Base-by-base conservation (phyloP, 768 basidiomycete genomes). In the Galerina marginata region DNA sequence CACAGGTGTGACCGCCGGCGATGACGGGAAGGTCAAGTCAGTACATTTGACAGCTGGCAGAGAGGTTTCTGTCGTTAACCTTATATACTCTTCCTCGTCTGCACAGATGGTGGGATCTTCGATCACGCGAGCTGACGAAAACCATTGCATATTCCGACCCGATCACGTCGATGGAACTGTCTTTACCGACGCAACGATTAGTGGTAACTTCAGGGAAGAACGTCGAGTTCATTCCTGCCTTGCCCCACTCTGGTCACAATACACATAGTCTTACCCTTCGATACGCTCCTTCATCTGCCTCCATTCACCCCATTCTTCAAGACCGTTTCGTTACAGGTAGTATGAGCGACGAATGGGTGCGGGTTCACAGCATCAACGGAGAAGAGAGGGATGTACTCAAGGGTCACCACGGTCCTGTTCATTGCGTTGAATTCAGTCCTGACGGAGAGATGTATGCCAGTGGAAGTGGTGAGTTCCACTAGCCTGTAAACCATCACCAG, bases 381-480 rank as follows among this genome's bases (percentile, higher is more conserved):
- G 88, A 90, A 73, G 96, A 99, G 77, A 77, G 85, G 63, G 96
- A 98, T 58, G 85, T 97, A 33, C 83, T 95, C 59, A 96, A 97
- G 74, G 96, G 96, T 4, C 97, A 99, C 70, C 97, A 99, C 71
- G 97, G 96, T 23, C 96, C 96, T 16, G 96, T 99, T 15, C 95
- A 96, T 68, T 93, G 92, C 56, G 90, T 96, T 48, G 90, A 92
- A 68, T 96, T 90, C 74, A 93, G 91, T 70, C 96, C 96, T 0
- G 96, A 99, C 72, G 96, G 96, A 23, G 97, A 99, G 79, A 86
- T 97, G 81, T 99, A 93, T 73, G 96, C 96, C 38, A 95, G 93
- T 69, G 97, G 96, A 52, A 96, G 93, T 68, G 96, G 96, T 90
- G 74, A 79, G 92, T 86, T 23, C 20, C n/a, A 50, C 9, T 65